Conservation (phyloP, 2,329 filamentous ascomycete genomes). For the Diaporthe destruens region DNA sequence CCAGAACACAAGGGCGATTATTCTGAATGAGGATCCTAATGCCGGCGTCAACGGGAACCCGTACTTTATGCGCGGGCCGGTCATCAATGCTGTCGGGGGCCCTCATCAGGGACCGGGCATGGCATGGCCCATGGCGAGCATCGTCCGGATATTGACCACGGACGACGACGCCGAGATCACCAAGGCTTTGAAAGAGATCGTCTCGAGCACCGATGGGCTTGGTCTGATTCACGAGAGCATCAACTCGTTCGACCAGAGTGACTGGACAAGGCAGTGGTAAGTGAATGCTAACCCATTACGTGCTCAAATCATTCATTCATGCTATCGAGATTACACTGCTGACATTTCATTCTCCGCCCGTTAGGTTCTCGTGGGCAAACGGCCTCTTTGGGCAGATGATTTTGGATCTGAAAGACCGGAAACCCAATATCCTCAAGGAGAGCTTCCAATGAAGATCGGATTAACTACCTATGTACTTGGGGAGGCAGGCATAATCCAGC, state of each 20-base stretch:
- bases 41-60: conserved; percentile 72
- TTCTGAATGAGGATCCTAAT: conserved; percentile 58
- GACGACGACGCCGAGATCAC: conserved; percentile 81
- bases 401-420: conserved; percentile 78
- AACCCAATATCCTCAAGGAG: conserved; percentile 65
- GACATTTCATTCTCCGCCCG: conserved; percentile 45
- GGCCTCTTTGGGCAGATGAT: conserved; percentile 88
- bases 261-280: conserved; percentile 61
- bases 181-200: conserved; percentile 70
- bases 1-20: conserved; percentile 79
- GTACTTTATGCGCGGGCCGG: conserved; percentile 70
- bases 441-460: conserved; percentile 52
- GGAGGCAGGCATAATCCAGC: background rate
- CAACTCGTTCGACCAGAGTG: conserved; percentile 69
- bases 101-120: conserved; percentile 72
- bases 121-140: conserved; percentile 89
- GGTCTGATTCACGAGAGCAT: conserved; percentile 87
- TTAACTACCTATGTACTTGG: too few relatives aligned
- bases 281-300: background rate
- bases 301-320: background rate
- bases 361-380: conserved; percentile 91
- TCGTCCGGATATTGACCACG: conserved; percentile 83
- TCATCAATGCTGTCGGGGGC: conserved; percentile 65
- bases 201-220: conserved; percentile 78
- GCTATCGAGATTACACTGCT: background rate